Evolutionary conservation across 2,329 filamentous ascomycete genomes (phyloP).

Genomic region (Aureobasidium sp.): DNA sequence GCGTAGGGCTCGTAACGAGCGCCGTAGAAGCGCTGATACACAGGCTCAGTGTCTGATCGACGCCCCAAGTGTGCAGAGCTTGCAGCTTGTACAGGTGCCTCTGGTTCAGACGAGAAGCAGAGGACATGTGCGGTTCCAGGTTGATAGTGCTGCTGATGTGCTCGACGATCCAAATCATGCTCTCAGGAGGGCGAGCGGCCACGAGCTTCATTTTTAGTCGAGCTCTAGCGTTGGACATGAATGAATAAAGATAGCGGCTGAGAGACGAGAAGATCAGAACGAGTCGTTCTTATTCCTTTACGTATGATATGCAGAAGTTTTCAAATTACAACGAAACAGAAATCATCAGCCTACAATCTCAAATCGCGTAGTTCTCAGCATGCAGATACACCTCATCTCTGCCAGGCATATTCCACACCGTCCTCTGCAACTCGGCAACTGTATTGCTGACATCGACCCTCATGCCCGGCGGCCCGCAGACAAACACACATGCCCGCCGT

Average conservation of each 20-base stretch:
- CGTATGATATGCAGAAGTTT: too few species aligned
- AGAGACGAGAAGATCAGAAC: neutral
- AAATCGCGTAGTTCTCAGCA: constrained; percentile 84
- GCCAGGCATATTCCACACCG: constrained; percentile 58
- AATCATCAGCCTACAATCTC: neutral
- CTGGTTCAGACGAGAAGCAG: neutral
- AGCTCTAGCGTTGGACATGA: neutral
- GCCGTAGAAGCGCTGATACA: neutral
- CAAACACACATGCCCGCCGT: constrained; percentile 76
- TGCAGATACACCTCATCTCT: constrained; percentile 84
- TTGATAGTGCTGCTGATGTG: neutral
- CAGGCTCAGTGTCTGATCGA: neutral
- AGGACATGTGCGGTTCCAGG: neutral
- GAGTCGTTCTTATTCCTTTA: neutral
- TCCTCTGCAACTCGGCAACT: constrained; percentile 70
- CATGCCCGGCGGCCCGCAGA: constrained; percentile 85
- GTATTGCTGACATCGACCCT: constrained; percentile 78
- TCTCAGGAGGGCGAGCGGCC: too few species aligned
- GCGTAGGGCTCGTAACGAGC: neutral
- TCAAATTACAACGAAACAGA: too few species aligned
- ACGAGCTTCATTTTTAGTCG: neutral
- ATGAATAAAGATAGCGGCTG: neutral
- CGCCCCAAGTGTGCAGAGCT: neutral
- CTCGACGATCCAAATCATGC: neutral
- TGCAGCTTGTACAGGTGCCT: neutral